Base-by-base conservation (phyloP, 129 eudicot genomes). In the Arctium minus region DNA sequence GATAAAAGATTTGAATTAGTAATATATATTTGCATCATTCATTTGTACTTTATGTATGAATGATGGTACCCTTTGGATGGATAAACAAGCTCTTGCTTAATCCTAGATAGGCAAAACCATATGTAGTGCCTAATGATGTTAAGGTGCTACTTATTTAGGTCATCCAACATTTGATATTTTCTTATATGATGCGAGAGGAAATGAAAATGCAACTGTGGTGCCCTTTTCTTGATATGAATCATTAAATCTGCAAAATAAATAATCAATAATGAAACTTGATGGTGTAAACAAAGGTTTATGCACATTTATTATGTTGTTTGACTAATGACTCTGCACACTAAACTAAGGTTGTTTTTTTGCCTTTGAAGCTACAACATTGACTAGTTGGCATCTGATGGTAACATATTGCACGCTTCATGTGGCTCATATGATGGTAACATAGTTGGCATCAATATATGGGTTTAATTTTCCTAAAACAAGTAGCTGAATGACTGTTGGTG, bases 391-490 rank as follows among this genome's bases (percentile, higher is more conserved):
- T 22, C 27, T 22, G 27, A 22, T 22, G 27, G 27, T 22, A 22
- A 22, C 27, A 22, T 22, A 22, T 22, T 22, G 27, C 27, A 22
- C 27, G 27, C 27, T 22, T 22, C 27, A 22, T 22, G 91, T 95
- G 98, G 98, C 27, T 22, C 98, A 95, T 85, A 86, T 95, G 50
- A 85, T 95, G 97, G 98, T 95, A 53, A 95, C 98, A 84, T 95
- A 89, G 27, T 22, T 22, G 27, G 27, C 27, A 22, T 22, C 27
- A 22, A 22, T 22, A 22, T 22, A 22, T 22, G 27, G 27, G 27
- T 22, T 22, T 22, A 22, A 22, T 22, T 22, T 22, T 22, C 27
- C 27, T 22, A 22, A 22, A 22, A 22, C 0, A 22, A 22, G 27
- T 22, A 22, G 27, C 27, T 22, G 27, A 22, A 22, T 22, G 27